Evolutionary conservation across 2,329 filamentous ascomycete genomes (phyloP), one percentile per base, ranked within the genome.

Genomic region (Colletotrichum trifolii): DNA sequence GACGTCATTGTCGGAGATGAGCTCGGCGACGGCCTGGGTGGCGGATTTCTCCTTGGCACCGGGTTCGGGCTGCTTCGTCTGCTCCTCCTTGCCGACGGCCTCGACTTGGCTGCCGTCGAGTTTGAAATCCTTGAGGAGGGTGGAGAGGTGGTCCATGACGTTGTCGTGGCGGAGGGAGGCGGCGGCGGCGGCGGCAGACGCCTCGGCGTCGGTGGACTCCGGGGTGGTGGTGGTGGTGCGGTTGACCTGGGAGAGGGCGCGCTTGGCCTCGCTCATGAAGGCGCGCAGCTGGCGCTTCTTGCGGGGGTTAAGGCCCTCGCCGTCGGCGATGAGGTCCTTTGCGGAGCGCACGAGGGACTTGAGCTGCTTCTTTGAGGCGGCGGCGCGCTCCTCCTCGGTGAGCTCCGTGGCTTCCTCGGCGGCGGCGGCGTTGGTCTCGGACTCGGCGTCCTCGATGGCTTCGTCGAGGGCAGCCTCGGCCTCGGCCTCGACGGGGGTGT

Each of bases 251-350:
- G 84, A 81, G 52, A 95, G 82, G 48, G 91, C 85, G 49, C 85
- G 83, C 71, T 87, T 87, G 49, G 92, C 84, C 34, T 86, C 82
- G 70, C 85, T 85, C 66, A 90, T 82, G 79, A 96, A 92, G n/a
- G 84, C 80, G 54, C 93, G 91, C 58, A 96, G 83, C 58, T 89
- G 85, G 73, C 90, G 88, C 82, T 95, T 96, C 74, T 90, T 88
- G 75, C 89, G 91, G 58, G 87, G 91, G 38, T 85, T 85, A 39
- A 94, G 79, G 34, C 82, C 73, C 45, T 72, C 72, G 66, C 83
- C 80, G 64, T 85, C 82, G 9, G 83, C 80, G 66, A 91, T 80
- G 57, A 91, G 82, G n/a, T 73, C 75, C 74, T 90, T 89, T 58
- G 89, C 87, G 68, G 87, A 83, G 11, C 77, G 72, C 54, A 87